Conservation (phyloP, 2,329 filamentous ascomycete species). For the Exophiala sideris region DNA sequence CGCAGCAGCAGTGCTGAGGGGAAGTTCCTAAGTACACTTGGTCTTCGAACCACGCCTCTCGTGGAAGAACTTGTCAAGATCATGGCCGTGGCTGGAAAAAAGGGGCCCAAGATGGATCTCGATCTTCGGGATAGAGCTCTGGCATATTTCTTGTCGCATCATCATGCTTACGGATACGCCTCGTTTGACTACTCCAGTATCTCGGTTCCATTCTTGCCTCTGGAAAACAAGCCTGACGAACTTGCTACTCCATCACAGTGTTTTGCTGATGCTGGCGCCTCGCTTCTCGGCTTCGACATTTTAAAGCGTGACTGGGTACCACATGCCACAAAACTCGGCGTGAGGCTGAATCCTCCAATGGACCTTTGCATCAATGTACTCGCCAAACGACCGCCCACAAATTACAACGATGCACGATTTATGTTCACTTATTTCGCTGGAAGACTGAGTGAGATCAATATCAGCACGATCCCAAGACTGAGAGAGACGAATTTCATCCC, state of each 20-base stretch:
- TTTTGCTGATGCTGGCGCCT: constrained; percentile 74
- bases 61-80: constrained; percentile 73
- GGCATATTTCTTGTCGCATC: constrained; percentile 77
- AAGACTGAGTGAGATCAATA: constrained; percentile 69
- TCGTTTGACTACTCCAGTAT: constrained; percentile 58
- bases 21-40: constrained; percentile 68
- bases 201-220: constrained; percentile 64
- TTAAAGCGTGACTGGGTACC: constrained; percentile 70
- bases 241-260: constrained; percentile 73
- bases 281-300: constrained; percentile 76
- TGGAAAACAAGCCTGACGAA: constrained; percentile 58
- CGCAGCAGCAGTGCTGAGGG: constrained; percentile 66
- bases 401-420: constrained; percentile 61
- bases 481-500: constrained; percentile 69
- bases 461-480: constrained; percentile 58
- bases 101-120: constrained; percentile 37
- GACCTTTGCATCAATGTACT: constrained; percentile 71
- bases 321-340: constrained; percentile 82
- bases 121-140: constrained; percentile 66
- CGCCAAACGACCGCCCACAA: constrained; percentile 67
- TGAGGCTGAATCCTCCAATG: constrained; percentile 76
- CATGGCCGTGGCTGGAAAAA: constrained; percentile 63
- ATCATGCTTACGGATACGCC: constrained; percentile 72
- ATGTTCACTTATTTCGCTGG: constrained; percentile 82
- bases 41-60: constrained; percentile 68